A percentile compares a stretch with the other conserved stretches of the same genome.
Evolutionary conservation across 176 grass and related monocot species (phyloP).

Genomic region (Thalia dealbata): DNA sequence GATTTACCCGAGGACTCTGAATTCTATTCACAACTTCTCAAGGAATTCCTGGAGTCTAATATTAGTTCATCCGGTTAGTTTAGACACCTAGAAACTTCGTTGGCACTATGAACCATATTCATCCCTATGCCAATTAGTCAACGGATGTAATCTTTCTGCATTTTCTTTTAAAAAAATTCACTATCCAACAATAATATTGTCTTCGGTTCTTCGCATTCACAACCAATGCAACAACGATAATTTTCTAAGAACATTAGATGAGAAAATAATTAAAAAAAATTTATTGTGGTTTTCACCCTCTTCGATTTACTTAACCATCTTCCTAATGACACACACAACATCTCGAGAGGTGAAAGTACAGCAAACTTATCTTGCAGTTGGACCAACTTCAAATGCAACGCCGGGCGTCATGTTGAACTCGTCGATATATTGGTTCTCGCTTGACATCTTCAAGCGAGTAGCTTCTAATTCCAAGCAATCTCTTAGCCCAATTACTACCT

Average conservation of each 20-base stretch:
- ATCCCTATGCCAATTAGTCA: no score
- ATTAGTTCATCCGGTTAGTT: conserved; percentile 46
- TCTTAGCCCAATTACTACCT: conserved; percentile 5
- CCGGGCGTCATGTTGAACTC: background rate
- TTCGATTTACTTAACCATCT: no score
- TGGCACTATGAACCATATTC: background rate
- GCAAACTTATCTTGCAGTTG: background rate
- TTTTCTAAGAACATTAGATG: no score
- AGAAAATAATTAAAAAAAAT: no score
- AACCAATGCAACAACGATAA: no score
- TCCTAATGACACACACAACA: no score
- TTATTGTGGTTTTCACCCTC: no score
- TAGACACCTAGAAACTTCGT: background rate
- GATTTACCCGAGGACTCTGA: conserved; percentile 80
- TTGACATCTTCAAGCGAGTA: background rate
- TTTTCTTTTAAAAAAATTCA: no score
- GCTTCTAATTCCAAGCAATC: conserved; percentile 21
- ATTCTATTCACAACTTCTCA: conserved; percentile 93
- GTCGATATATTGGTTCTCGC: background rate
- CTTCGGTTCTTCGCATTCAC: no score
- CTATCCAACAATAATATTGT: no score
- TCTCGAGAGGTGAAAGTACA: no score
- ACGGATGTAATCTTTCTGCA: no score
- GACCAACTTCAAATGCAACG: background rate
- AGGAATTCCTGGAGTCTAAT: conserved; percentile 85